Conservation (phyloP, 306 rosid species). For the Aeschynomene evenia region DNA sequence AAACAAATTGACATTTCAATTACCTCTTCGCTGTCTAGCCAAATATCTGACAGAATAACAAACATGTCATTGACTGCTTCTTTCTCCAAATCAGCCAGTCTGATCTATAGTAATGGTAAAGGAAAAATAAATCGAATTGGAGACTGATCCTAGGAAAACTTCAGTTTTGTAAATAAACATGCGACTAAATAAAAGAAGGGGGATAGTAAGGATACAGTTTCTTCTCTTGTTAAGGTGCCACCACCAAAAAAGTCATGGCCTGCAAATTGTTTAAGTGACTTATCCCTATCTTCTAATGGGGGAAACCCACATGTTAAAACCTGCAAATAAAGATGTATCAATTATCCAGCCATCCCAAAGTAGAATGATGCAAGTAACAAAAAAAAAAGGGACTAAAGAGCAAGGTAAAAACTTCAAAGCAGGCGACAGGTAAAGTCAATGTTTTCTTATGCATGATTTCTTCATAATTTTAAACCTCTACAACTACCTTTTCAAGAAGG, state of each 20-base stretch:
- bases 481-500: neutral
- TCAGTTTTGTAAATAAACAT: neutral
- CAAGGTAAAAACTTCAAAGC: neutral
- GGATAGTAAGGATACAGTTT: conserved; percentile 63
- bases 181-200: neutral
- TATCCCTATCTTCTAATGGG: conserved; percentile 80
- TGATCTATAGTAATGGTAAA: conserved; percentile 58
- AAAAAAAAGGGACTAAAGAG: conserved; percentile 5
- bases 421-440: neutral
- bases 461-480: neutral
- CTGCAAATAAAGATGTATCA: conserved; percentile 40
- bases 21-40: conserved; percentile 95
- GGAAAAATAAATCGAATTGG: conserved; percentile 33
- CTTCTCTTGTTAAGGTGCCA: conserved; percentile 65
- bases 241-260: conserved; percentile 82
- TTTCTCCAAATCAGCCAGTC: conserved; percentile 71
- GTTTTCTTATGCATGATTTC: neutral
- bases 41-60: conserved; percentile 81
- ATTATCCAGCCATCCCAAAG: conserved; percentile 17
- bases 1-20: conserved; percentile 11
- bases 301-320: conserved; percentile 94
- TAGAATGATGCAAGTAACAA: neutral
- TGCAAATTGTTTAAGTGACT: conserved; percentile 59
- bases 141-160: neutral
- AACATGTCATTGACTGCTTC: conserved; percentile 80